Percentiles rank a stretch among this genome's conserved stretches.
Evolutionary conservation across 169 alveolate species (phyloP).

Genomic region (Eimeria necatrix): DNA sequence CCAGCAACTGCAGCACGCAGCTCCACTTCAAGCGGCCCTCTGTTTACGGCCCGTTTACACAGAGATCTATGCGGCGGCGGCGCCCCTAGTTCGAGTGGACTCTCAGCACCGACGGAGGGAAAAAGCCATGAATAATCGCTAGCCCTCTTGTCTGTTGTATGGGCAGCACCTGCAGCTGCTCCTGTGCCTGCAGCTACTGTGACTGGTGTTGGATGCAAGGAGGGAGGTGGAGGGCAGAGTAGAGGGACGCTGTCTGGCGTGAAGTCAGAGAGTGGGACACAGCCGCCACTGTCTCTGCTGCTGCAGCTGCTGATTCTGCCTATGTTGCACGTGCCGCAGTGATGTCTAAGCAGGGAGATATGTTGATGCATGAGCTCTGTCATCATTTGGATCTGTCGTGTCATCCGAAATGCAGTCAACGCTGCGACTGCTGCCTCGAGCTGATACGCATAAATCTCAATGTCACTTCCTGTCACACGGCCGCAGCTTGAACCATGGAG

Average conservation of each 20-base stretch:
- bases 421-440: conserved; percentile 22
- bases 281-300: not conserved
- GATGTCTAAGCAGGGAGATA: not conserved
- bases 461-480: not conserved
- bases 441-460: conserved; percentile 20
- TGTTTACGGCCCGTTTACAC: not conserved
- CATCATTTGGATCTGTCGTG: not conserved
- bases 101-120: not conserved
- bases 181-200: not conserved
- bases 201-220: not conserved
- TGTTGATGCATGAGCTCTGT: conserved; percentile 3
- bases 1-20: not conserved
- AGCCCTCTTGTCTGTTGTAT: not conserved
- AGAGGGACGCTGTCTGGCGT: not conserved
- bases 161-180: not conserved
- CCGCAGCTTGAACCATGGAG: no score
- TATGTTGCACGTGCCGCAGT: not conserved
- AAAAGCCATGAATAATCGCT: conserved; percentile 4
- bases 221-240: conserved; percentile 34
- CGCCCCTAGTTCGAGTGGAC: not conserved
- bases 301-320: conserved; percentile 24
- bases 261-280: not conserved
- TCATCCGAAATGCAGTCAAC: not conserved
- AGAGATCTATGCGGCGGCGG: not conserved
- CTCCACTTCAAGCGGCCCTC: not conserved